phyloP scores from a whole-genome alignment of 2,329 filamentous ascomycete genomes.

The Aspergillus texensis region DNA sequence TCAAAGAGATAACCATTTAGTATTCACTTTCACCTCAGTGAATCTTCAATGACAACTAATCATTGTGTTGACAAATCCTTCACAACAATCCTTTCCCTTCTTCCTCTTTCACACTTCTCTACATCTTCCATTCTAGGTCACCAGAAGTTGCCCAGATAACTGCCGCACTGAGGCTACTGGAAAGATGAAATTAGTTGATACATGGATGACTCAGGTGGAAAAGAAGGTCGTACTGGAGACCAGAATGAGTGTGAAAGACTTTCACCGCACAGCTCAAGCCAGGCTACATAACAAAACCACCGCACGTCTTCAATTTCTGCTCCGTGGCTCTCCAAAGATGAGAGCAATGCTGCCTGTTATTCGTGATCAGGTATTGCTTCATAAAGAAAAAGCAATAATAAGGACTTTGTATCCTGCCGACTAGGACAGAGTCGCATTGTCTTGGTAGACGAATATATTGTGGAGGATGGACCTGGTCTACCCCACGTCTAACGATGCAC shows the following conservation, averaged over 20 bases:
- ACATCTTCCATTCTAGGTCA: no score
- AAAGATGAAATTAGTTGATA: not conserved
- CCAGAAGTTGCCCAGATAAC: no score
- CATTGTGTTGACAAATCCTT: no score
- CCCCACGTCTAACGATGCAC: no score
- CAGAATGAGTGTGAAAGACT: not conserved
- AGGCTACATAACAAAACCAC: fast-evolving
- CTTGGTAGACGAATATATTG: not conserved
- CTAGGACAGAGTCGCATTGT: not conserved
- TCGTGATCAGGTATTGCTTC: not conserved
- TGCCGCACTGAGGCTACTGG: no score
- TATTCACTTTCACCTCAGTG: no score
- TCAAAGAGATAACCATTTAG: no score
- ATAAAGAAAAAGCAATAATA: not conserved
- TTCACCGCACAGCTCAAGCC: not conserved
- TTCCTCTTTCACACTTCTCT: no score
- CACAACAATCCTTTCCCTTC: no score
- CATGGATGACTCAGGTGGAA: not conserved
- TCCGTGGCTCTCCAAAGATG: not conserved
- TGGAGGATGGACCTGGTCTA: no score
- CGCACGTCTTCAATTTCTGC: not conserved
- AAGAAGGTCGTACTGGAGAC: not conserved
- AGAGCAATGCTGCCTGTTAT: not conserved
- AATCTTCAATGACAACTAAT: no score
- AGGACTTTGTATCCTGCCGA: not conserved